Conservation (phyloP, 352 stramenopile species). For the Aphanomyces cochlioides region DNA sequence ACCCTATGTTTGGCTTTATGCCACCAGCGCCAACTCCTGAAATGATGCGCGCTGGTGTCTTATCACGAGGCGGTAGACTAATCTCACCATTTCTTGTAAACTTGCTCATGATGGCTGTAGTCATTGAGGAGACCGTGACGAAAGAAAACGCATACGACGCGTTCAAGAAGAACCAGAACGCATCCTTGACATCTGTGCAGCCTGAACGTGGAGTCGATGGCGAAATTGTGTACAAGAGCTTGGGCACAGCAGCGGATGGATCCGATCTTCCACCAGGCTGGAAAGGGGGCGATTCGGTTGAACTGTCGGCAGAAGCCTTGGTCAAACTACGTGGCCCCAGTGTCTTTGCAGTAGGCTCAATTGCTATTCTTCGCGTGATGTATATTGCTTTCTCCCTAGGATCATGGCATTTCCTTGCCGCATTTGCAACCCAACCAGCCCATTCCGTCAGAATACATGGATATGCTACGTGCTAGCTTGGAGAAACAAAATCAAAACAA, state of each 20-base stretch:
- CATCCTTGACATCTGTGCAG: slow-evolving; percentile 32
- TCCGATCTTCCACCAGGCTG: slow-evolving; percentile 75
- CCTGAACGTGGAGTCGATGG: slow-evolving; percentile 38
- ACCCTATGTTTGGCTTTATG: slow-evolving; percentile 85
- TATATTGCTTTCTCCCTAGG: slow-evolving; percentile 33
- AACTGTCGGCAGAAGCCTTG: slow-evolving; percentile 69
- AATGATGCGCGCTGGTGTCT: slow-evolving; percentile 80
- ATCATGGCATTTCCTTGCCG: slow-evolving; percentile 65
- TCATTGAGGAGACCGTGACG: slow-evolving; percentile 76
- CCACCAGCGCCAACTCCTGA: slow-evolving; percentile 76
- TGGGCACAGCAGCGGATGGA: slow-evolving; percentile 64
- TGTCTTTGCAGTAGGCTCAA: slow-evolving; percentile 52
- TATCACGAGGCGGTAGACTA: slow-evolving; percentile 54
- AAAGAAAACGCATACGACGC: slow-evolving; percentile 56
- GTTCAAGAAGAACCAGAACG: slow-evolving; percentile 35
- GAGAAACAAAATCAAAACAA: slow-evolving; percentile 17
- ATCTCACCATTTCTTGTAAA: background rate
- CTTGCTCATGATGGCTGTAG: slow-evolving; percentile 11
- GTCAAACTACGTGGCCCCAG: slow-evolving; percentile 75
- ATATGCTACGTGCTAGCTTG: slow-evolving; percentile 74
- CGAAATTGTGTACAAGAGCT: slow-evolving; percentile 58
- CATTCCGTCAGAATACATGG: slow-evolving; percentile 65
- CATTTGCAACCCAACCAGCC: slow-evolving; percentile 67
- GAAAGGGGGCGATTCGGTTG: slow-evolving; percentile 74
- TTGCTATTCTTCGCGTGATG: background rate